These are phyloP conservation scores for Xanthoconium stramineum DNA, from an alignment of 768 basidiomycete genomes.

Conservation along the genomic window DNA sequence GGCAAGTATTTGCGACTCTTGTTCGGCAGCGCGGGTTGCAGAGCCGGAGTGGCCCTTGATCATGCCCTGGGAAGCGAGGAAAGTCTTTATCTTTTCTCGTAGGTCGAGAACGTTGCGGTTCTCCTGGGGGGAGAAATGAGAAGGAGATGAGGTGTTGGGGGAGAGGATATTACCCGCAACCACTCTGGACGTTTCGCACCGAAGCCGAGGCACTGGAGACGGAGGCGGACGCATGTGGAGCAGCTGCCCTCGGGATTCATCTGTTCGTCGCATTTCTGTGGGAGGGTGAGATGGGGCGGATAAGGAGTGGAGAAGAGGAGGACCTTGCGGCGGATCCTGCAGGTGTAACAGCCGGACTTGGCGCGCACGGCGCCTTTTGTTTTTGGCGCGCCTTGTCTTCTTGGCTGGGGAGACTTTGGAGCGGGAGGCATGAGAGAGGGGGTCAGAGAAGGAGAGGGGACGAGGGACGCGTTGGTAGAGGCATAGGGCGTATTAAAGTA, in stretches of 20 bases:
- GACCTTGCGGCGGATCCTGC: slow-evolving; percentile 83
- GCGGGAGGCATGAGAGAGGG: slow-evolving; percentile 30
- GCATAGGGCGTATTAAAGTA: slow-evolving; percentile 32
- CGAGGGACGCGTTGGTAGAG: slow-evolving; percentile 18
- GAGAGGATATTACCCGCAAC: slow-evolving; percentile 55
- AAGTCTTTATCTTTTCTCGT: slow-evolving; percentile 75
- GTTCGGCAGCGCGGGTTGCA: slow-evolving; percentile 55
- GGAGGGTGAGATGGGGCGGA: slow-evolving; percentile 12
- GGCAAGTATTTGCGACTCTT: slow-evolving; percentile 52
- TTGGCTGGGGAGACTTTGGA: slow-evolving; percentile 40
- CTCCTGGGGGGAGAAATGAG: slow-evolving; percentile 46
- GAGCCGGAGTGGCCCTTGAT: slow-evolving; percentile 84
- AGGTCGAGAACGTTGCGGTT: slow-evolving; percentile 63
- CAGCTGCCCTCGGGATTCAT: slow-evolving; percentile 60
- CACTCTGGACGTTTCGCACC: slow-evolving; percentile 84
- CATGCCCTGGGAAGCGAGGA: slow-evolving; percentile 81
- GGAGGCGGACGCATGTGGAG: slow-evolving; percentile 73
- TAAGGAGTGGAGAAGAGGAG: slow-evolving; percentile 14
- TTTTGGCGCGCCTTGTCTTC: slow-evolving; percentile 57
- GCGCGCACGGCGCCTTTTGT: slow-evolving; percentile 80
- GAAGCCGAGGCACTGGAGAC: slow-evolving; percentile 83
- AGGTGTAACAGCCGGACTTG: slow-evolving; percentile 88
- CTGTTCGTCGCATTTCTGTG: slow-evolving; percentile 82
- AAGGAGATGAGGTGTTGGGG: neutral
- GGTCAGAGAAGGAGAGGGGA: slow-evolving; percentile 4